phyloP scores from a whole-genome alignment of 257 asterid species.

The Primulina eburnea region DNA sequence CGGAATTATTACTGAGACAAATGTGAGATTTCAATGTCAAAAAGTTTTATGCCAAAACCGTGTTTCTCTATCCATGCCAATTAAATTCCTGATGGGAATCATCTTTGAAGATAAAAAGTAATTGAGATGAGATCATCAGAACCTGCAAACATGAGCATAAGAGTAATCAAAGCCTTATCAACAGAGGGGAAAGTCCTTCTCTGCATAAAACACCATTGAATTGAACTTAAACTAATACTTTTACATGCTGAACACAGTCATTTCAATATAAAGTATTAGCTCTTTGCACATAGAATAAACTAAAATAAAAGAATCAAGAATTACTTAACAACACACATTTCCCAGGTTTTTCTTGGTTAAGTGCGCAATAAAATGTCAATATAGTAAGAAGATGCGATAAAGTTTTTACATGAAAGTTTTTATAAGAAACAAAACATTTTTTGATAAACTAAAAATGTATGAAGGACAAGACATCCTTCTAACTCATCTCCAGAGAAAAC shows the following conservation, averaged over 20 bases:
- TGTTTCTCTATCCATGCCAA: constrained; percentile 20
- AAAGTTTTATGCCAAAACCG: constrained; percentile 19
- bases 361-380: too few species aligned
- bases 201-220: constrained; percentile 15
- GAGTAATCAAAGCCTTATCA: constrained; percentile 20
- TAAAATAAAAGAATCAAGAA: constrained; percentile 1
- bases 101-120: constrained; percentile 6
- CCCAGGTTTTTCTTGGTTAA: background rate
- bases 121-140: constrained; percentile 19
- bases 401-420: too few species aligned
- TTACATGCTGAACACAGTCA: background rate
- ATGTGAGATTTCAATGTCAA: constrained; percentile 16
- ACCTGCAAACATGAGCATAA: constrained; percentile 31
- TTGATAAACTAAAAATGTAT: too few species aligned
- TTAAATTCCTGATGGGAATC: constrained; percentile 20
- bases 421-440: too few species aligned
- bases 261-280: constrained; percentile 7
- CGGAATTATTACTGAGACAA: constrained; percentile 18
- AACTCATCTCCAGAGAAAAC: background rate
- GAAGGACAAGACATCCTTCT: background rate
- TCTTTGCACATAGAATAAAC: constrained; percentile 7
- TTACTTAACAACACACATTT: background rate
- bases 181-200: constrained; percentile 1
- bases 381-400: too few species aligned
- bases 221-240: constrained; percentile 5